A percentile compares a stretch with the other conserved stretches of the same genome.
These are phyloP conservation scores for Xylaria sp. DNA, from an alignment of 2,329 filamentous ascomycete genomes.

Conservation along the genomic window DNA sequence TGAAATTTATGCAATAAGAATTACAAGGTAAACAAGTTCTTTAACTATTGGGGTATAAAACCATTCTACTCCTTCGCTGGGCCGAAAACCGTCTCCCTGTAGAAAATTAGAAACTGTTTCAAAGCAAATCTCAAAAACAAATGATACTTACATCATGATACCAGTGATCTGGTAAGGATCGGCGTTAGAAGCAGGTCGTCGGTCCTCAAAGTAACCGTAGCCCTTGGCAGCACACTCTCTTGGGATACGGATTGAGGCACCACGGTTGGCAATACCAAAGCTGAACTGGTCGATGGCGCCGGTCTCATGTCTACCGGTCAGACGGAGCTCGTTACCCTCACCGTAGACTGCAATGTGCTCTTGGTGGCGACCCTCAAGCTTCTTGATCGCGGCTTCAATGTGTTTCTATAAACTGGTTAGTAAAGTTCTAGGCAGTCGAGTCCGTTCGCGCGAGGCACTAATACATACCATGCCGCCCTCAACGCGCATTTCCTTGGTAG, in stretches of 20 bases:
- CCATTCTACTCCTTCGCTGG: slow-evolving; percentile 47
- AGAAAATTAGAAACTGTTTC: slow-evolving; percentile 22
- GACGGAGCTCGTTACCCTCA: slow-evolving; percentile 93
- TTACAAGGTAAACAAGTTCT: slow-evolving; percentile 30
- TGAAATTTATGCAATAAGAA: slow-evolving; percentile 34
- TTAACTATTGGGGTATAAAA: slow-evolving; percentile 39
- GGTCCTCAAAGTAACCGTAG: slow-evolving; percentile 94
- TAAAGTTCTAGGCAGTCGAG: neutral
- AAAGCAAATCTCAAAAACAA: neutral
- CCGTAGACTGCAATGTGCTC: slow-evolving; percentile 95
- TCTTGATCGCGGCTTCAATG: slow-evolving; percentile 89
- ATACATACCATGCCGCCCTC: slow-evolving; percentile 80
- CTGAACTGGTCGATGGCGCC: slow-evolving; percentile 92
- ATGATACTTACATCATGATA: slow-evolving; percentile 70
- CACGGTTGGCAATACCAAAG: slow-evolving; percentile 95
- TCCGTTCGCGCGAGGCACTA: neutral
- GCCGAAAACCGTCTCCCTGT: slow-evolving; percentile 64
- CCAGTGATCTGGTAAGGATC: slow-evolving; percentile 83
- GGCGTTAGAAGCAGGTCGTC: slow-evolving; percentile 82
- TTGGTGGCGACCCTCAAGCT: slow-evolving; percentile 79
- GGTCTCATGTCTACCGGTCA: slow-evolving; percentile 95
- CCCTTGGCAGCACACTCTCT: slow-evolving; percentile 85
- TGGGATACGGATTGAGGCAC: slow-evolving; percentile 92
- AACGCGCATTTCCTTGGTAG: slow-evolving; percentile 85
- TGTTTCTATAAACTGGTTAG: slow-evolving; percentile 63